Evolutionary conservation across 352 stramenopile genomes (phyloP), one percentile per base, ranked within the genome.

Genomic region (Pythium scleroteichum): DNA sequence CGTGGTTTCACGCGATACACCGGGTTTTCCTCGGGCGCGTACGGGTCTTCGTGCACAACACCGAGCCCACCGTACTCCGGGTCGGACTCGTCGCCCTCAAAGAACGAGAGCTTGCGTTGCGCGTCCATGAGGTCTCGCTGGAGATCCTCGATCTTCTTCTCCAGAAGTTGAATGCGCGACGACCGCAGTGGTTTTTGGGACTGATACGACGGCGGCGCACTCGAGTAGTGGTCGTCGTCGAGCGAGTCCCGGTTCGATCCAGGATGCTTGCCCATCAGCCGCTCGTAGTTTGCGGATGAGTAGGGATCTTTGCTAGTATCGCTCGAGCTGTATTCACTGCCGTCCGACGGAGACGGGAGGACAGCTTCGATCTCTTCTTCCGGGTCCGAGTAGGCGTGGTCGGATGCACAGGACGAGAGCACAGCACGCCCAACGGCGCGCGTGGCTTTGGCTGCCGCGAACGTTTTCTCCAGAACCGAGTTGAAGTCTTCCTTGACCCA

Each of bases 71-170:
- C 40, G 13, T 60, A 66, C 63, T 88, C 76, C 1, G 78, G 66
- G n/a, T 85, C 77, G 0, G 69, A 64, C n/a, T 90, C 76, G 33
- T 88, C 73, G 14, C 57, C 72, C 29, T 84, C 76, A 50, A 85
- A 83, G 27, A 78, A 72, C 32, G 77, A 86, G 3, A 88, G 44
- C 33, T 89, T 89, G 14, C 69, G 76, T 50, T 92, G 82, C 0
- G 82, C 82, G n/a, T 78, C 51, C 29, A 79, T 60, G 0, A 92
- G 59, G 33, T 79, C 80, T 13, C 69, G 78, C 60, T 88, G 73
- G 20, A 92, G 38, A 32, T 83, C 79, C 8, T 70, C 60, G 22
- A 92, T 86, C 40, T 92, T 86, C 51, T 82, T 76, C 40, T 90
- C 78, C 27, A 92, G 42, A 0, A 55, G 16, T n/a, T 64, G 48